Evolutionary conservation across 139 green algal species (phyloP), one percentile per base, ranked within the genome.

Genomic region (Coelastrella sp.): DNA sequence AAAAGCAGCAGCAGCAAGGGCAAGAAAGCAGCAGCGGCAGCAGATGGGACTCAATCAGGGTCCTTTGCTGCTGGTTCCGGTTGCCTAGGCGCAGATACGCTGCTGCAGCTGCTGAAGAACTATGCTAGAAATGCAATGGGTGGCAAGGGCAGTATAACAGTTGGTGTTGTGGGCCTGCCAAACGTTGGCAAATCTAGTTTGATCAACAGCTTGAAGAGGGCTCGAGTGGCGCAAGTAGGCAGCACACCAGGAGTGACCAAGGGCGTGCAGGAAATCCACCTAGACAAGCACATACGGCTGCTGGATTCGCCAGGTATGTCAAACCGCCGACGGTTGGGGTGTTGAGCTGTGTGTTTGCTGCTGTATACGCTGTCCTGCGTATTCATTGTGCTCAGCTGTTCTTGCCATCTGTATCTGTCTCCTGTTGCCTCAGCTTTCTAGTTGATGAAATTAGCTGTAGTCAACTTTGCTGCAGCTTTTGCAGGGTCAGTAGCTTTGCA

Each of bases 71-170:
- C 43, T 50, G 81, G 77, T 23, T 51, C 72, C 2, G 71, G 67
- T 0, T 96, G 93, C 83, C 78, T 98, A 37, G 96, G 97, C 0
- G 96, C 95, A 0, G 96, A 99, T 81, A 97, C 94, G 17, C 93
- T 99, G 85, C 88, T 99, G 79, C 95, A 99, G 88, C 93, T 99
- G 89, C 90, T 99, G 8, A 99, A 99, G 85, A 99, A 99, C 87
- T 99, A 99, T 82, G 92, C 96, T 1, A 94, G 30, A 89, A 97
- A 62, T 89, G 96, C 27, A 94, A 50, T 53, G n/a, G 89, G 91
- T 60, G 87, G 98, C 37, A 99, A 99, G 90, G 97, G 94, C 30
- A 85, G 94, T 32, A 98, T 99, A 88, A 99, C 97, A 0, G 97
- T 99, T 19, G 97, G 97, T 15, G 92, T 99, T 38, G 94, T 99